phyloP scores from a whole-genome alignment of 306 rosid genomes.

The Vigna unguiculata region DNA sequence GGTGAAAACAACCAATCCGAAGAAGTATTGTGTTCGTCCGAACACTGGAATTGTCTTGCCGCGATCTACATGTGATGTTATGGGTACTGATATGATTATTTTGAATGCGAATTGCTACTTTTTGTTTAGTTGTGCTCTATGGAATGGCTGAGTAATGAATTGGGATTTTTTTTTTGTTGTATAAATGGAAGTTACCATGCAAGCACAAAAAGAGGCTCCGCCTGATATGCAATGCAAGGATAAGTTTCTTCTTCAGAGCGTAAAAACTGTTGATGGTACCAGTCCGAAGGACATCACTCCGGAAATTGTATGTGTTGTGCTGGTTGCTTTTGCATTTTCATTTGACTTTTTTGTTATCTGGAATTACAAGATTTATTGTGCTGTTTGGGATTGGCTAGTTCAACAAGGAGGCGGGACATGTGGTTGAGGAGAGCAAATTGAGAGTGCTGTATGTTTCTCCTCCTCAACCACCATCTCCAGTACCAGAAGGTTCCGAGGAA shows the following conservation, averaged over 20 bases:
- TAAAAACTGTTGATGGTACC: conserved; percentile 63
- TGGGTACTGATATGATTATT: conserved; percentile 60
- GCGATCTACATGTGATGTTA: conserved; percentile 84
- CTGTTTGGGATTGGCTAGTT: conserved; percentile 63
- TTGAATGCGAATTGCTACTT: neutral
- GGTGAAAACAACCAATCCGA: conserved; percentile 98
- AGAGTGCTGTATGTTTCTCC: conserved; percentile 89
- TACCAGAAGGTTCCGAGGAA: conserved; percentile 96
- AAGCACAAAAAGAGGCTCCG: conserved; percentile 93
- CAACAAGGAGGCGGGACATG: conserved; percentile 89
- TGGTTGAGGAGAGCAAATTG: conserved; percentile 94
- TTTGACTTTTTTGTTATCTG: conserved; percentile 12
- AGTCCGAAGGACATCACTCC: conserved; percentile 72
- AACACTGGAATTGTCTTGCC: conserved; percentile 93
- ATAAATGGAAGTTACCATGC: conserved; percentile 79
- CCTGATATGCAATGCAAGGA: conserved; percentile 95
- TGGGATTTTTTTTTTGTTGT: neutral
- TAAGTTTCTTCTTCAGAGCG: conserved; percentile 97
- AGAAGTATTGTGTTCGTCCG: conserved; percentile 98
- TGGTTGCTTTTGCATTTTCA: conserved; percentile 25
- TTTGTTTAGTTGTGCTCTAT: neutral
- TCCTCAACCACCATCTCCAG: conserved; percentile 97
- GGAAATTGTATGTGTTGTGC: conserved; percentile 71
- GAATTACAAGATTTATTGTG: conserved; percentile 50
- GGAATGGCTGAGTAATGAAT: neutral